Evolutionary conservation across 768 basidiomycete genomes (phyloP).

Genomic region (Lactarius evosmus): DNA sequence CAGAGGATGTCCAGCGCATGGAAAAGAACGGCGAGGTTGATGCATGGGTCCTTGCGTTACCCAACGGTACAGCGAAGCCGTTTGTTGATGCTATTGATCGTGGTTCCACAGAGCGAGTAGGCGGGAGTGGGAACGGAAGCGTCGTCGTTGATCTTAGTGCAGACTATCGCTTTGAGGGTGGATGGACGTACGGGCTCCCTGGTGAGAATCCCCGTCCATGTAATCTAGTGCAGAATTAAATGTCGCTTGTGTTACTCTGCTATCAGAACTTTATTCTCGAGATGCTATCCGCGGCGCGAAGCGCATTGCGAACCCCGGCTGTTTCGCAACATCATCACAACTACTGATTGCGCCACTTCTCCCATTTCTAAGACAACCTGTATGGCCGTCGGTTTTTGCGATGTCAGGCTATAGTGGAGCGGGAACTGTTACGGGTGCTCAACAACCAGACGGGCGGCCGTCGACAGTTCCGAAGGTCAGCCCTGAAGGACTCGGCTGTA

Average conservation of each 20-base stretch:
- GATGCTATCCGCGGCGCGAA: constrained; percentile 62
- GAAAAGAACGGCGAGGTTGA: constrained; percentile 89
- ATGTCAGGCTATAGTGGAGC: constrained; percentile 95
- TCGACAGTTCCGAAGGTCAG: constrained; percentile 79
- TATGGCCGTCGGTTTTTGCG: constrained; percentile 84
- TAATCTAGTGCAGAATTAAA: constrained; percentile 36
- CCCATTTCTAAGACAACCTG: constrained; percentile 54
- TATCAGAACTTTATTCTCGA: constrained; percentile 84
- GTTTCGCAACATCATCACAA: constrained; percentile 92
- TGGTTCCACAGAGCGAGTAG: constrained; percentile 54
- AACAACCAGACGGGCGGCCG: constrained; percentile 64
- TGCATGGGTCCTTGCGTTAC: constrained; percentile 98
- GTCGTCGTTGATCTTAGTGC: constrained; percentile 92
- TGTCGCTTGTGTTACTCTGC: constrained; percentile 36
- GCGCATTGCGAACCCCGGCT: constrained; percentile 95
- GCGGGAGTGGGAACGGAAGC: constrained; percentile 45
- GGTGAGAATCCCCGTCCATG: constrained; percentile 67
- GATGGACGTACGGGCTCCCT: constrained; percentile 97
- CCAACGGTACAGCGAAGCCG: constrained; percentile 95
- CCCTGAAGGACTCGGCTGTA: constrained; percentile 68
- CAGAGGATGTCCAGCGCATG: constrained; percentile 79
- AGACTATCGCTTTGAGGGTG: constrained; percentile 91
- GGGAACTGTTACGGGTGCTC: constrained; percentile 72
- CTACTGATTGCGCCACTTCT: constrained; percentile 89
- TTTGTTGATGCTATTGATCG: constrained; percentile 93